Evolutionary conservation across 1,284 basidiomycete species (phyloP).

Genomic region (Malassezia furfur): DNA sequence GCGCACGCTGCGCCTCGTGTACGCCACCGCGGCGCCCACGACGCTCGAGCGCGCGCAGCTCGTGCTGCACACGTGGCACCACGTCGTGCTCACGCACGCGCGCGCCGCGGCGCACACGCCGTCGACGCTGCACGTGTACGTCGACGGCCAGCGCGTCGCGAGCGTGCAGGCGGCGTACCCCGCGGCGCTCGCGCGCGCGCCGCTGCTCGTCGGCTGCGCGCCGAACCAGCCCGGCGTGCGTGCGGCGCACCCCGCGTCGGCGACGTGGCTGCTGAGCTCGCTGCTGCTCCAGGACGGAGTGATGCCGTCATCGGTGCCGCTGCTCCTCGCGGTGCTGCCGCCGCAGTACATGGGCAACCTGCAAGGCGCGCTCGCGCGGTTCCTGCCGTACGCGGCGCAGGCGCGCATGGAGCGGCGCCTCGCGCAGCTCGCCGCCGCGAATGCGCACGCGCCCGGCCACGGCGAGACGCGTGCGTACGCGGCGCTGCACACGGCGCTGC

Average conservation of each 20-base stretch:
- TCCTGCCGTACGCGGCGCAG: slow-evolving; percentile 33
- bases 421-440: slow-evolving; percentile 19
- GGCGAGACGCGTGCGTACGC: slow-evolving; percentile 24
- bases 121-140: slow-evolving; percentile 27
- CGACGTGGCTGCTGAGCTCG: slow-evolving; percentile 31
- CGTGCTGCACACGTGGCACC: slow-evolving; percentile 18
- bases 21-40: slow-evolving; percentile 15
- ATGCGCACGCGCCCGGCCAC: background rate
- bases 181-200: slow-evolving; percentile 10
- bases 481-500: slow-evolving; percentile 30
- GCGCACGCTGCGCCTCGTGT: slow-evolving; percentile 24
- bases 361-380: slow-evolving; percentile 37
- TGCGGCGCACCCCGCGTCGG: background rate
- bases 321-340: slow-evolving; percentile 28
- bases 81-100: slow-evolving; percentile 30
- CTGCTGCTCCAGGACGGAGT: slow-evolving; percentile 29
- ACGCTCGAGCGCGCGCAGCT: slow-evolving; percentile 11
- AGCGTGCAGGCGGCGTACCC: slow-evolving; percentile 9
- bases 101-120: slow-evolving; percentile 22
- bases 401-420: slow-evolving; percentile 34
- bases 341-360: slow-evolving; percentile 32
- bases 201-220: slow-evolving; percentile 28
- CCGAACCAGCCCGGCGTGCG: slow-evolving; percentile 11
- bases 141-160: slow-evolving; percentile 32
- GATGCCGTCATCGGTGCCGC: slow-evolving; percentile 28